Evolutionary conservation across 768 basidiomycete genomes (phyloP).

Genomic region (Xanthoconium stramineum): DNA sequence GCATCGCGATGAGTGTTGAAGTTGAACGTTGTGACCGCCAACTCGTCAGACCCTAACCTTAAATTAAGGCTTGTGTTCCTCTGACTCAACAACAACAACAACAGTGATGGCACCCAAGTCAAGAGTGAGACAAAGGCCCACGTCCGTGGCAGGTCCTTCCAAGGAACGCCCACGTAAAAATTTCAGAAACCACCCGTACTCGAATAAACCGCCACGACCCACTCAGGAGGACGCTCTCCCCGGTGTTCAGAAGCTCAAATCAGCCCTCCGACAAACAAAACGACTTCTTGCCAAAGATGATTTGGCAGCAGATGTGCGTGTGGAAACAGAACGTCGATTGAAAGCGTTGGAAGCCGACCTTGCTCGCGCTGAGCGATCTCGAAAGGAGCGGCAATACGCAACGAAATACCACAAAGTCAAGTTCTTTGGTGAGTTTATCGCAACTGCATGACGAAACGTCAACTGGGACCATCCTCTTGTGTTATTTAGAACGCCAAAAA

Average conservation of each 20-base stretch:
- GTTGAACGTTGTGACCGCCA: neutral
- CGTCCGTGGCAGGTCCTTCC: conserved; percentile 10
- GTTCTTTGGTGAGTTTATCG: conserved; percentile 76
- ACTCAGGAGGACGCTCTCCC: conserved; percentile 33
- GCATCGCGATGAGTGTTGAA: conserved; percentile 36
- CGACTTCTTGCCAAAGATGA: conserved; percentile 83
- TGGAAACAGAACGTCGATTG: conserved; percentile 76
- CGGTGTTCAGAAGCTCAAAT: conserved; percentile 85
- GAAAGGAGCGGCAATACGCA: conserved; percentile 71
- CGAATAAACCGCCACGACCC: conserved; percentile 3
- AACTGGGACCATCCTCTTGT: neutral
- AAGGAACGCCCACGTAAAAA: conserved; percentile 13
- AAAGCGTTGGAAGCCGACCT: conserved; percentile 75
- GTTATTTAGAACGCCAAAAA: conserved; percentile 75
- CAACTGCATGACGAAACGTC: neutral
- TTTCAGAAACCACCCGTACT: conserved; percentile 12
- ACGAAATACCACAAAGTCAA: conserved; percentile 85
- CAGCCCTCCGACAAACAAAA: conserved; percentile 77
- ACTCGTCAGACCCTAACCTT: conserved; percentile 16
- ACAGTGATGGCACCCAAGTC: conserved; percentile 17
- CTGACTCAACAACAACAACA: too few species aligned
- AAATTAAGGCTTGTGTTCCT: neutral
- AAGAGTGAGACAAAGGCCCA: conserved; percentile 7
- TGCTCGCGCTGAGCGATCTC: conserved; percentile 54
- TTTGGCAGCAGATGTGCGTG: conserved; percentile 79